Percentiles rank a stretch among this genome's conserved stretches.
Evolutionary conservation across 2,329 filamentous ascomycete genomes (phyloP).

Genomic region (Colletotrichum sidae): DNA sequence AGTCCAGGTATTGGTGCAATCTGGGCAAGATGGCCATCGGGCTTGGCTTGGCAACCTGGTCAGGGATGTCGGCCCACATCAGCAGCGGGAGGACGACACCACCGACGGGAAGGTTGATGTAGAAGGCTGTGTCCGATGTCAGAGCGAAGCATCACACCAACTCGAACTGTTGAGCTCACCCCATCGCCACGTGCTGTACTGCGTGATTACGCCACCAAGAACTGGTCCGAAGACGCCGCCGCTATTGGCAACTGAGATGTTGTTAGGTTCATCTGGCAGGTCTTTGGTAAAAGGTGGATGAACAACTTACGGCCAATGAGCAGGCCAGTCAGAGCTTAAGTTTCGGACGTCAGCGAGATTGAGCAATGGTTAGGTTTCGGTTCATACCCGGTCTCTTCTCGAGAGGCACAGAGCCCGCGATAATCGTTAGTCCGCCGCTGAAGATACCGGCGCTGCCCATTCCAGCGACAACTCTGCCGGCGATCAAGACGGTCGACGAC

Average conservation of each 20-base stretch:
- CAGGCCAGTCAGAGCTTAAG: constrained; percentile 8
- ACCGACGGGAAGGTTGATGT: constrained; percentile 52
- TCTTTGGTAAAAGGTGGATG: too few species aligned
- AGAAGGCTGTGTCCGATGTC: constrained; percentile 46
- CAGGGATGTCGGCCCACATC: constrained; percentile 50
- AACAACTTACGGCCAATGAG: constrained; percentile 7
- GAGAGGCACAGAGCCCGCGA: constrained; percentile 45
- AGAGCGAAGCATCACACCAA: neutral
- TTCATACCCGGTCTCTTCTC: constrained; percentile 44
- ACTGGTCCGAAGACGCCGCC: constrained; percentile 55
- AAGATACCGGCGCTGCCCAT: constrained; percentile 58
- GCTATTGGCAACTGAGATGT: constrained; percentile 49
- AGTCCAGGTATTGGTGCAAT: constrained; percentile 51
- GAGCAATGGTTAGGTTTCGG: constrained; percentile 40
- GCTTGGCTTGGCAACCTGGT: constrained; percentile 42
- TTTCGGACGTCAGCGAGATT: neutral
- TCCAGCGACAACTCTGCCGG: constrained; percentile 61
- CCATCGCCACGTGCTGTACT: constrained; percentile 55
- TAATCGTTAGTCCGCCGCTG: constrained; percentile 48
- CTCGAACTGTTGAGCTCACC: constrained; percentile 42
- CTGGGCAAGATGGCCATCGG: constrained; percentile 46
- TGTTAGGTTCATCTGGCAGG: neutral
- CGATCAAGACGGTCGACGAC: constrained; percentile 58
- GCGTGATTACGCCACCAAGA: constrained; percentile 55
- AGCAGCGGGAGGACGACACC: constrained; percentile 48